Evolutionary conservation across 805 yeast genomes (phyloP), one percentile per base, ranked within the genome.

Genomic region (Myxozyma kluyveri): DNA sequence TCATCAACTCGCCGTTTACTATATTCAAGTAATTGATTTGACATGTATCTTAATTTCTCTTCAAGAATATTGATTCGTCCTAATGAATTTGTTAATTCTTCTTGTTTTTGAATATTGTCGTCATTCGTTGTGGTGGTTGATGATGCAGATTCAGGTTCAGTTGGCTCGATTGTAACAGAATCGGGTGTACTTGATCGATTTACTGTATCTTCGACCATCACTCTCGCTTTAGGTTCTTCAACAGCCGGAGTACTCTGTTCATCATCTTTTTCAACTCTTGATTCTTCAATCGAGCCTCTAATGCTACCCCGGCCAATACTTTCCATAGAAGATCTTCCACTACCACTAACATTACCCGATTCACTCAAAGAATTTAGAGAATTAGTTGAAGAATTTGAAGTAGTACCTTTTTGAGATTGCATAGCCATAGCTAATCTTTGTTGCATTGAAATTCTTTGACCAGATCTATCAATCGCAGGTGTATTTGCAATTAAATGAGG

Each of bases 351-450:
- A n/a, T n/a, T n/a, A n/a, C n/a, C n/a, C n/a, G n/a, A n/a, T n/a
- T n/a, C n/a, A n/a, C n/a, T n/a, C n/a, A n/a, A n/a, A n/a, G n/a
- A n/a, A n/a, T n/a, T n/a, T n/a, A n/a, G n/a, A 12, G 33, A 27
- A 23, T 23, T 19, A 19, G 17, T 26, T 18, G 38, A 18, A 12
- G 5, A 17, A 3, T 29, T 19, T 21, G 38, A n/a, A 9, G 53
- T 3, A 17, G 17, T 40, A 23, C 40, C 37, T 45, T 45, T 48
- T 24, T 50, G 58, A 23, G 47, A 50, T 39, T 53, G 58, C 59
- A 57, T 49, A 14, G 61, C 60, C 19, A 57, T 26, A 1, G 93
- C 95, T 47, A 90, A 73, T 55, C 97, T 75, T 63, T 90, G 96
- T 63, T 88, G 95, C 60, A 91, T 73, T 0, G 96, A 82, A 18